Base-by-base conservation (phyloP, 2,329 filamentous ascomycete species). In the Metarhizium humberi region DNA sequence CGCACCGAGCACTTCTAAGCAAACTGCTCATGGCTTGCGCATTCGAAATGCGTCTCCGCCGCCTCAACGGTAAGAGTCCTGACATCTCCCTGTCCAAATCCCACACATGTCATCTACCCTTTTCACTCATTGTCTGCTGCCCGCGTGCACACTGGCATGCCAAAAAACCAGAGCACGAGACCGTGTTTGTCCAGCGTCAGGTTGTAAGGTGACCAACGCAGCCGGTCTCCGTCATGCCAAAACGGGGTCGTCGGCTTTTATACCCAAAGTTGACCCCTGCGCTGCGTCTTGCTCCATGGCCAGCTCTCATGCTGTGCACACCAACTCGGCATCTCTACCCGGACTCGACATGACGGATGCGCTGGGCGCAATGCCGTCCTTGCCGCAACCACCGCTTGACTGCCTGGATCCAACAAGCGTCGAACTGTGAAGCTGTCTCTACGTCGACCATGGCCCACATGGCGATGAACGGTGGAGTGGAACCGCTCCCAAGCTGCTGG, bases 41-140 rank as follows among this genome's bases (percentile, higher is more conserved):
- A 49, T 42, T 49, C 53, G 53, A 38, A 29, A 51, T 20, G 53
- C 53, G 32, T 56, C 56, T 36, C 56, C 56, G 38, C 56, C 53
- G 36, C 56, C 53, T 13, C 53, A 51, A 51, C 52, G 56, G 56
- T 57, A 54, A 47, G 56, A 25, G 5, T 51, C 13, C 14, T 11
- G 20, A 45, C 32, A 2, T 51, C 2, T 50, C 30, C 48, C 51
- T 38, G n/a, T 49, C 52, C 18, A 18, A 48, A 48, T 25, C 11
- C 5, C 18, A 11, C 32, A 14, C 11, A 11, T 49, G 6, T 5
- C 42, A 45, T 20, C 42, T 42, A 6, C 40, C 40, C 6, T 25
- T 34, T 34, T 42, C 42, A 45, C 20, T 6, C 42, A 20, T 20
- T 7, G 7, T 4, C 42, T 16, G 18, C 42, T 45, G 42, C 42